Percentiles rank a stretch among this genome's conserved stretches.
Conservation (phyloP, 1,284 basidiomycete species). For the Marasmius tenuissimus region DNA sequence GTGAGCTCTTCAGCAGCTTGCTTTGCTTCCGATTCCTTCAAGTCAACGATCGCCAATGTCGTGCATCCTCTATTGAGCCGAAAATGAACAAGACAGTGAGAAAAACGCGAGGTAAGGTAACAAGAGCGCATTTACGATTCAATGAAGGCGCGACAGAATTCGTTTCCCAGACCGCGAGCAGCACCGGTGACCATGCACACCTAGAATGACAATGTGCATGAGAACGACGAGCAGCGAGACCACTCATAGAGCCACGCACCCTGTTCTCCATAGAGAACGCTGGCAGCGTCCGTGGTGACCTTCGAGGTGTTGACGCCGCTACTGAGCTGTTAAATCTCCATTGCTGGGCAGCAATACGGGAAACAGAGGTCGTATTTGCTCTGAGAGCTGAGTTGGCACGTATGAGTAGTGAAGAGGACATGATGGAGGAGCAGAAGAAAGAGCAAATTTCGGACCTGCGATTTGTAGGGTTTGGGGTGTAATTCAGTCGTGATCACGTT, state of each 20-base stretch:
- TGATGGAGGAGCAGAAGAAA: slow-evolving; percentile 13
- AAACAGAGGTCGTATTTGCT: slow-evolving; percentile 8
- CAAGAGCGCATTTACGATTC: slow-evolving; percentile 63
- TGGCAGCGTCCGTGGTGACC: slow-evolving; percentile 44
- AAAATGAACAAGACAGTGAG: slow-evolving; percentile 3
- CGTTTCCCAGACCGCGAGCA: slow-evolving; percentile 85
- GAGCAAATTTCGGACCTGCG: neutral
- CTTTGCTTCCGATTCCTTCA: slow-evolving; percentile 74
- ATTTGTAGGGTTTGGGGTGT: too few species aligned
- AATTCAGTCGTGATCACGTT: too few species aligned
- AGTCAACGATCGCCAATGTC: slow-evolving; percentile 81
- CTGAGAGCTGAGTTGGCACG: slow-evolving; percentile 9
- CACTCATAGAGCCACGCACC: slow-evolving; percentile 33
- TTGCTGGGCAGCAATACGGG: slow-evolving; percentile 10
- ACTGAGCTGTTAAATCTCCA: slow-evolving; percentile 19
- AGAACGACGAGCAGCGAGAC: neutral
- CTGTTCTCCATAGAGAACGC: slow-evolving; percentile 72
- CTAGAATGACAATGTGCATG: slow-evolving; percentile 36
- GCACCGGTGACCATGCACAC: slow-evolving; percentile 95
- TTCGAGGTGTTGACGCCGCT: slow-evolving; percentile 20
- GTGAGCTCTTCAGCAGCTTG: slow-evolving; percentile 76
- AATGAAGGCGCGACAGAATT: slow-evolving; percentile 88
- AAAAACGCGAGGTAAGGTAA: neutral
- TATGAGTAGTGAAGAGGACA: slow-evolving; percentile 21
- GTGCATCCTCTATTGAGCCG: slow-evolving; percentile 67